Base-by-base conservation (phyloP, 352 stramenopile species). In the Phytophthora rubi region DNA sequence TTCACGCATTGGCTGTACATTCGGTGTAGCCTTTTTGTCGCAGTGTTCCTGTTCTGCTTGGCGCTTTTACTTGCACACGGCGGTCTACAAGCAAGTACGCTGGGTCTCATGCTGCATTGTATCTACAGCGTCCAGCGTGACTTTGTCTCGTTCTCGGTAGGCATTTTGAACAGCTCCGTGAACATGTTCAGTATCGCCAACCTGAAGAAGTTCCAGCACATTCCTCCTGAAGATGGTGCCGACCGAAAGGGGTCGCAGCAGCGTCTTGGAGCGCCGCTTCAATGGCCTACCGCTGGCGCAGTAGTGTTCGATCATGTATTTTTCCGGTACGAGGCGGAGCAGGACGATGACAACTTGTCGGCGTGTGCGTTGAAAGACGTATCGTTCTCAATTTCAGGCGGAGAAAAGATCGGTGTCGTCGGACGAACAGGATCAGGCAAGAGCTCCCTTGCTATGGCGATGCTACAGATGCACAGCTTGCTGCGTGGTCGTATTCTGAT, bases 301-400 rank as follows among this genome's bases (percentile, higher is more conserved):
- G 64, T 98, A 1, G 65, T 83, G 18, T 97, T 98, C 71, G 73
- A 95, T 12, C 73, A 94, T 59, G 89, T 98, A 13, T 85, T 65
- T 23, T 76, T 97, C 51, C 68, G 88, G 28, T 98, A 98, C 75
- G 77, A 92, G 28, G 54, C 35, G 4, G 51, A 18, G 4, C 47
- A 55, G 8, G 37, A 61, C 16, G 73, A 93, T 21, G 75, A 77
- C 28, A 93, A 69, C 10, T 59, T 65, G 13, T 57, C 68, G 33
- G 64, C 73, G 7, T 71, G 79, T 52, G 74, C 74, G 21, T 70
- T 91, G 18, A 77, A 85, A 53, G 69, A 86, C 16, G 75, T 90
- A 15, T 83, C 53, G 4, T 88, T 89, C 23, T 72, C 68, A 6
- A 73, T 92, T 37, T 51, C 59, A 32, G 70, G 70, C 16, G 79